Percentiles rank a stretch among this genome's conserved stretches.
Evolutionary conservation across 2,329 filamentous ascomycete genomes (phyloP).

Genomic region (Nakataea oryzae): DNA sequence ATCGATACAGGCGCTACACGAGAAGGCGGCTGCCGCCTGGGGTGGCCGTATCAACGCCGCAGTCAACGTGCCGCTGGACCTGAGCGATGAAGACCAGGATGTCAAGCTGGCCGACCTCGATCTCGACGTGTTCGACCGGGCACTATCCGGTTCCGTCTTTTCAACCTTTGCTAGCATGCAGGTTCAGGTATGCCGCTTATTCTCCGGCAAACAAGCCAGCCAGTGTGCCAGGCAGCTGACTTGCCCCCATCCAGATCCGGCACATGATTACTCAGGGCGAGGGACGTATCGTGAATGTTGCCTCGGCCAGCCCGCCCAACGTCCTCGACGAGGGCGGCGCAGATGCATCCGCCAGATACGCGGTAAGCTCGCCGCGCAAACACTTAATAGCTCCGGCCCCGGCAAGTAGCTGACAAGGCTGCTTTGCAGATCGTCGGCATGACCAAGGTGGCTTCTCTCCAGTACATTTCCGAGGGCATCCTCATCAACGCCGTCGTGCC

Average conservation of each 20-base stretch:
- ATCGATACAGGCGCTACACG: background rate
- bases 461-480: background rate
- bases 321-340: background rate
- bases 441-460: too few relatives aligned
- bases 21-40: background rate
- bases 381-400: too few relatives aligned
- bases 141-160: background rate
- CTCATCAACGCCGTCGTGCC: background rate
- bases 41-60: background rate
- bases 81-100: background rate
- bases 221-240: background rate
- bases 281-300: background rate
- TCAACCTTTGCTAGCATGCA: background rate
- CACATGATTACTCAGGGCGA: background rate
- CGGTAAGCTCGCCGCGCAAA: background rate
- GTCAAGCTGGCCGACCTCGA: background rate
- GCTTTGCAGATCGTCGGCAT: too few relatives aligned
- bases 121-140: background rate
- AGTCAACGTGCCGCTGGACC: background rate
- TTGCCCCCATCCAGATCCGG: background rate
- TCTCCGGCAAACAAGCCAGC: background rate
- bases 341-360: background rate
- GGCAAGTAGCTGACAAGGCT: too few relatives aligned
- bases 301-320: background rate
- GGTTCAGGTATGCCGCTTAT: background rate